phyloP scores from a whole-genome alignment of 192 early-diverging fungal genomes.

The Piromyces sp. region DNA sequence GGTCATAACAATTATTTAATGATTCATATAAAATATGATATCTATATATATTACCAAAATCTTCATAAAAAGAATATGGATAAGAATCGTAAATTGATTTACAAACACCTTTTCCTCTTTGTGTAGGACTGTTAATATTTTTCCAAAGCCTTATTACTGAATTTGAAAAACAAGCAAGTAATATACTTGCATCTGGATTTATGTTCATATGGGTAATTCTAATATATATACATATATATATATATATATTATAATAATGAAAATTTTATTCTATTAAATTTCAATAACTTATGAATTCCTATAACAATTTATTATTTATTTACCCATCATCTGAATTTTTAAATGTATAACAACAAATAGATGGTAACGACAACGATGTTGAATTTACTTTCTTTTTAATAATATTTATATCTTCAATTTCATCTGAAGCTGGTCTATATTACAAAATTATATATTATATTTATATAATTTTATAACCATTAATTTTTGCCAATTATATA shows the following conservation, averaged over 20 bases:
- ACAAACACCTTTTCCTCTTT: not conserved
- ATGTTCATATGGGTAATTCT: constrained; percentile 69
- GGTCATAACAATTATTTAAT: too few species aligned
- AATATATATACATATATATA: too few species aligned
- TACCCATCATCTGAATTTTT: constrained; percentile 69
- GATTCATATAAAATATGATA: too few species aligned
- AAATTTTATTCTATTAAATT: too few species aligned
- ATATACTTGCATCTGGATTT: constrained; percentile 58
- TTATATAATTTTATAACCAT: too few species aligned
- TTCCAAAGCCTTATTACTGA: constrained; percentile 81
- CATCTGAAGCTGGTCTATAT: not conserved
- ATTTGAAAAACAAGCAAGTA: constrained; percentile 81
- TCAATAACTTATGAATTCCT: too few species aligned
- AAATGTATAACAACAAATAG: constrained; percentile 90
- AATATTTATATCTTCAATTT: not conserved
- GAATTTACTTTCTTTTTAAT: not conserved
- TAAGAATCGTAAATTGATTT: not conserved
- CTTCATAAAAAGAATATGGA: not conserved
- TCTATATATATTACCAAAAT: not conserved
- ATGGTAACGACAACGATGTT: constrained; percentile 38
- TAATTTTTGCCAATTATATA: too few species aligned
- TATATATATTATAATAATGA: too few species aligned
- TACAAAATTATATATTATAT: not conserved
- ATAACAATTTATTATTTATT: not conserved
- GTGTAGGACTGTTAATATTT: not conserved